A percentile compares a stretch with the other conserved stretches of the same genome.
Evolutionary conservation across 1,284 basidiomycete species (phyloP).

Genomic region (Ustilago crameri): DNA sequence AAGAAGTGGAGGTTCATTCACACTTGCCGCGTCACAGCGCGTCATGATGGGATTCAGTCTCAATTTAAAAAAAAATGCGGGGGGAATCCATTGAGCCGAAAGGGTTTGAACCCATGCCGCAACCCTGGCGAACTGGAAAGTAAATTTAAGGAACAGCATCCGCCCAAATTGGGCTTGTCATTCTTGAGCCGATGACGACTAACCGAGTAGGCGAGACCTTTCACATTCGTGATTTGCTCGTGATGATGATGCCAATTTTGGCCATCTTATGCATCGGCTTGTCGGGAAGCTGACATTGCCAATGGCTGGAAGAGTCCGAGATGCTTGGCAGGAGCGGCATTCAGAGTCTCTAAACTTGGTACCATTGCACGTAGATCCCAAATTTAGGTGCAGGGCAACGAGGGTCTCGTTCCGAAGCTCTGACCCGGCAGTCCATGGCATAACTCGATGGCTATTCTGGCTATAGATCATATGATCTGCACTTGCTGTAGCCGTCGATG

Average conservation of each 20-base stretch:
- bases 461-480: neutral
- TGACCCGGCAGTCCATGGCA: no score
- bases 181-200: slow-evolving; percentile 1
- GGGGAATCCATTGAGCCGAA: slow-evolving; percentile 17
- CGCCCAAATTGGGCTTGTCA: neutral
- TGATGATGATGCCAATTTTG: slow-evolving; percentile 1
- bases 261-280: neutral
- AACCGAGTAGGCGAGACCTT: neutral
- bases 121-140: slow-evolving; percentile 3
- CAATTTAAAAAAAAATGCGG: slow-evolving; percentile 7
- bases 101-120: slow-evolving; percentile 2
- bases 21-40: neutral
- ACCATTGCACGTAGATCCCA: neutral
- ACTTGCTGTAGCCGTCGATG: neutral
- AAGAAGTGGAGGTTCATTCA: slow-evolving; percentile 10
- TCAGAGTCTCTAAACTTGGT: neutral
- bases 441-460: no score
- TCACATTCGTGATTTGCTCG: neutral
- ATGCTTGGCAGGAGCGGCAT: neutral
- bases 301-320: no score
- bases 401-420: no score
- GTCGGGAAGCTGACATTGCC: no score
- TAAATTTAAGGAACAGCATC: neutral
- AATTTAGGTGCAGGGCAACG: slow-evolving; percentile 6
- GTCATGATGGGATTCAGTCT: slow-evolving; percentile 6